Evolutionary conservation across 306 rosid species (phyloP).

Genomic region (Prunus padus): DNA sequence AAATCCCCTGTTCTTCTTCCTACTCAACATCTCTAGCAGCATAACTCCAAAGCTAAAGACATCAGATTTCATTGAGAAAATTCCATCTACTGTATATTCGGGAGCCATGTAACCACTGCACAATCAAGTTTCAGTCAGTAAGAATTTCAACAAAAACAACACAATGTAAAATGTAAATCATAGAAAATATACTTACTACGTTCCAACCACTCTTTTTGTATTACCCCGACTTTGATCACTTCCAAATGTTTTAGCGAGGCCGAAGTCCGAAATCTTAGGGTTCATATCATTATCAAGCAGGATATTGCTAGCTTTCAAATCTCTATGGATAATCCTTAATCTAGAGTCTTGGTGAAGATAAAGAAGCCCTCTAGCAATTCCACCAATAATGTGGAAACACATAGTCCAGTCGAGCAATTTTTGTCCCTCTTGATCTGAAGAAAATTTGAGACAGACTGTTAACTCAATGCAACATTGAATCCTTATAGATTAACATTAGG

Average conservation of each 20-base stretch:
- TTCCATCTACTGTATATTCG: conserved; percentile 46
- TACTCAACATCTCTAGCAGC: conserved; percentile 33
- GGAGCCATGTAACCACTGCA: conserved; percentile 47
- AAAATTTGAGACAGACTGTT: not conserved
- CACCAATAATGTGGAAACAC: conserved; percentile 31
- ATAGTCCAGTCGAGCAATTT: conserved; percentile 15
- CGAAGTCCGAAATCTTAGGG: conserved; percentile 49
- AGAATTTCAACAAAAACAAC: not conserved
- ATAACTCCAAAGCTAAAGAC: conserved; percentile 45
- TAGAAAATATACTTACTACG: conserved; percentile 32
- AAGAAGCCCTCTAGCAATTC: conserved; percentile 35
- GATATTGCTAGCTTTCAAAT: conserved; percentile 44
- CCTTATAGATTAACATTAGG: not conserved
- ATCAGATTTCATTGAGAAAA: conserved; percentile 41
- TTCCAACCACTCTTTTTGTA: conserved; percentile 44
- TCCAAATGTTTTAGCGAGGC: conserved; percentile 42
- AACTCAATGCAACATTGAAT: not conserved
- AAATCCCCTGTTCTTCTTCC: conserved; percentile 27
- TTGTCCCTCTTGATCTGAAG: conserved; percentile 4
- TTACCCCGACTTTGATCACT: conserved; percentile 31
- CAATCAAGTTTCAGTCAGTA: not conserved
- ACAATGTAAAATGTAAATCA: not conserved
- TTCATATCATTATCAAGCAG: conserved; percentile 34
- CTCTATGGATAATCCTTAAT: conserved; percentile 40
- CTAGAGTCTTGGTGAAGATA: conserved; percentile 51